Percentiles rank a stretch among this genome's conserved stretches.
Conservation (phyloP, 371 early-diverging fungal genomes). For the Funneliformis caledonium region DNA sequence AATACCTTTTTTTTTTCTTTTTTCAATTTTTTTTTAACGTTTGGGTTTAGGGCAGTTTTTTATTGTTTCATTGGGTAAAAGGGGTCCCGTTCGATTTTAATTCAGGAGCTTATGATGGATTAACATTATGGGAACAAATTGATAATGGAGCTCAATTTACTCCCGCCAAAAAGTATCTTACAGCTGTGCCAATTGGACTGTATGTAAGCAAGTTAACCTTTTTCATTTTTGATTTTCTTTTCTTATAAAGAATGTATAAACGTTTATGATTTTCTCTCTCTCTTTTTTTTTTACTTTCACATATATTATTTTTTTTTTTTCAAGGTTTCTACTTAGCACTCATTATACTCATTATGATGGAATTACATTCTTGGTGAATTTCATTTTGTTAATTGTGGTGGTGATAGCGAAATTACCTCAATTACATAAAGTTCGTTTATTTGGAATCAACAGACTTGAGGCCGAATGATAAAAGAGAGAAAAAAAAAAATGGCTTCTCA, state of each 20-base stretch:
- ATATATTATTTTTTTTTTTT: no score
- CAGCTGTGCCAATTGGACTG: slow-evolving; percentile 90
- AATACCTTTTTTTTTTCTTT: neutral
- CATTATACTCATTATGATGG: slow-evolving; percentile 95
- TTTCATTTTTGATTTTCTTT: neutral
- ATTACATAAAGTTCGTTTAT: slow-evolving; percentile 94
- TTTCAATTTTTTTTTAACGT: neutral
- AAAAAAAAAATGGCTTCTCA: neutral
- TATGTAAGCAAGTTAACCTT: slow-evolving; percentile 59
- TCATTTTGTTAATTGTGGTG: slow-evolving; percentile 78
- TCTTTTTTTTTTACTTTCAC: neutral
- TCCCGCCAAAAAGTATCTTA: slow-evolving; percentile 95
- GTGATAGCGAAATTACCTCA: slow-evolving; percentile 92
- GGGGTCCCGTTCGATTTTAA: slow-evolving; percentile 95
- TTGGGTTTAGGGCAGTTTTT: slow-evolving; percentile 78
- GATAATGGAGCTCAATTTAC: slow-evolving; percentile 96
- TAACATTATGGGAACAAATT: slow-evolving; percentile 98
- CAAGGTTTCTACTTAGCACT: slow-evolving; percentile 90
- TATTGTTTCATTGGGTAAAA: slow-evolving; percentile 96
- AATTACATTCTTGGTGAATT: slow-evolving; percentile 84
- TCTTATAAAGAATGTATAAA: neutral
- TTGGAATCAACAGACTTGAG: slow-evolving; percentile 88
- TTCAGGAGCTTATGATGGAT: slow-evolving; percentile 92
- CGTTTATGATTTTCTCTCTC: neutral
- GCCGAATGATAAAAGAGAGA: slow-evolving; percentile 45